Percentiles rank a stretch among this genome's conserved stretches.
These are phyloP conservation scores for Suhomyces prunicola DNA, from an alignment of 805 yeast species.

Conservation along the genomic window DNA sequence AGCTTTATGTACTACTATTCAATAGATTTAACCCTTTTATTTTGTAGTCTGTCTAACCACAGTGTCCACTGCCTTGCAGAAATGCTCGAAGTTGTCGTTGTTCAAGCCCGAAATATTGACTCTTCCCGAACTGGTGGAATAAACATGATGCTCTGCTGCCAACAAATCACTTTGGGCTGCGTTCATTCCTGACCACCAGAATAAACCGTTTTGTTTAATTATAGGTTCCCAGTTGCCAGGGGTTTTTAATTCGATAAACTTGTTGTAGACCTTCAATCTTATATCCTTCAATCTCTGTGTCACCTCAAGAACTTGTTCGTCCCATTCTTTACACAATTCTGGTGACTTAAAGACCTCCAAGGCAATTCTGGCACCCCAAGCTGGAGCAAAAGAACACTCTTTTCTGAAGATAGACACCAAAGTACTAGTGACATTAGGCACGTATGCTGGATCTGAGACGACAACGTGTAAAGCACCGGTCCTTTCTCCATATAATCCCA, in stretches of 20 bases:
- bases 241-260: slow-evolving; percentile 32
- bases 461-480: slow-evolving; percentile 38
- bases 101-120: slow-evolving; percentile 46
- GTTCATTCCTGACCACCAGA: slow-evolving; percentile 44
- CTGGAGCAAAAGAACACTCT: slow-evolving; percentile 47
- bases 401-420: slow-evolving; percentile 34
- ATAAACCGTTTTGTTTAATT: slow-evolving; percentile 37
- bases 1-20: slow-evolving; percentile 1
- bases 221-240: slow-evolving; percentile 45
- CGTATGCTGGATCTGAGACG: slow-evolving; percentile 14
- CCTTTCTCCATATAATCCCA: slow-evolving; percentile 42
- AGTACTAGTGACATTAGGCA: slow-evolving; percentile 18
- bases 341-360: slow-evolving; percentile 24
- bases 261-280: slow-evolving; percentile 27
- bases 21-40: not conserved
- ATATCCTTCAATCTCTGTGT: slow-evolving; percentile 29
- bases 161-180: slow-evolving; percentile 30
- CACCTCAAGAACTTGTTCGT: slow-evolving; percentile 30
- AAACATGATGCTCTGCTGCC: slow-evolving; percentile 35
- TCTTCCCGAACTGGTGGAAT: slow-evolving; percentile 38
- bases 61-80: slow-evolving; percentile 35
- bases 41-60: slow-evolving; percentile 25
- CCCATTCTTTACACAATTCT: slow-evolving; percentile 31
- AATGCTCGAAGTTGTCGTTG: slow-evolving; percentile 34
- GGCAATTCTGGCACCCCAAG: slow-evolving; percentile 45